Conservation (phyloP, 2,329 filamentous ascomycete species). For the Trichoderma endophyticum region DNA sequence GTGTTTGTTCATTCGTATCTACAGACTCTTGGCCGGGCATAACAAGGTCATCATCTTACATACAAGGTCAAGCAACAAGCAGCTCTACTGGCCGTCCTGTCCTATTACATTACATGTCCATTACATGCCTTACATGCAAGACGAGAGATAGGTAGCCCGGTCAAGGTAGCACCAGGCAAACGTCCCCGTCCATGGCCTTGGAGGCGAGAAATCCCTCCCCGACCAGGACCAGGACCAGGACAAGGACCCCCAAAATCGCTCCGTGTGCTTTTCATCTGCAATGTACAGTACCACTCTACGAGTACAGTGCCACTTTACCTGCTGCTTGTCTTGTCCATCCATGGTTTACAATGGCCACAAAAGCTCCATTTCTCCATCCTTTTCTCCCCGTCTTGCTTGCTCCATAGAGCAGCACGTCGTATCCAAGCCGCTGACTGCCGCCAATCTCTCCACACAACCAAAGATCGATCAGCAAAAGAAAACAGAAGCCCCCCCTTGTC, state of each 20-base stretch:
- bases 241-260: not conserved
- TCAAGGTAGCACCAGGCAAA: not conserved
- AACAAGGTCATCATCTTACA: not conserved
- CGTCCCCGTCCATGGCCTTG: not conserved
- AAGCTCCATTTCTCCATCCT: not conserved
- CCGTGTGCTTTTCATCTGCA: not conserved
- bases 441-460: not conserved
- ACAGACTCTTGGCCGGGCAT: not conserved
- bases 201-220: not conserved
- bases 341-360: not conserved
- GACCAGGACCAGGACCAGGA: not conserved
- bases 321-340: not conserved
- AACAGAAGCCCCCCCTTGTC: not conserved
- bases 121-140: not conserved
- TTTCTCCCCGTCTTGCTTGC: not conserved
- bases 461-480: not conserved
- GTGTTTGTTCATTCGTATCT: not conserved
- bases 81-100: not conserved
- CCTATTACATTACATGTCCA: not conserved
- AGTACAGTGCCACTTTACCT: not conserved
- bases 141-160: not conserved
- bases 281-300: not conserved
- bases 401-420: not conserved
- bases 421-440: conserved; percentile 9
- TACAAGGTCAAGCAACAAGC: not conserved